Evolutionary conservation across 2,329 filamentous ascomycete species (phyloP).

Genomic region (Tolypocladium inflatum): DNA sequence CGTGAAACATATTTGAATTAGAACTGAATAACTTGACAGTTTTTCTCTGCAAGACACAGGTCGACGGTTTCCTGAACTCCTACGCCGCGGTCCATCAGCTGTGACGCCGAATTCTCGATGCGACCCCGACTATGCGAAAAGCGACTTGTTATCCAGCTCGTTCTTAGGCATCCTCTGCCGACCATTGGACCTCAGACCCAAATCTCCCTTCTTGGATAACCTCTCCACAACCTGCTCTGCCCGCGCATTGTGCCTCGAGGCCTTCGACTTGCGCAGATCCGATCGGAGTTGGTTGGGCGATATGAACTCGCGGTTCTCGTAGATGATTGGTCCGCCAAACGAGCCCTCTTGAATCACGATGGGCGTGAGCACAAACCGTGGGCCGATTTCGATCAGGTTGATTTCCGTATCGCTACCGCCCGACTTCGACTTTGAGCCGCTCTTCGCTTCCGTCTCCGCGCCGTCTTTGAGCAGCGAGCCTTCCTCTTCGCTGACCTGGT

Average conservation of each 20-base stretch:
- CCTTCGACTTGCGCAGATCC: slow-evolving; percentile 68
- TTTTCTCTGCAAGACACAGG: neutral
- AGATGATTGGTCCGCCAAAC: slow-evolving; percentile 93
- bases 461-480: slow-evolving; percentile 37
- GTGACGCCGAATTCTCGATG: neutral
- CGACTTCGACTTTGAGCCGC: slow-evolving; percentile 23
- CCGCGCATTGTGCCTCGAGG: slow-evolving; percentile 66
- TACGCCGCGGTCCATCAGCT: neutral
- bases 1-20: neutral
- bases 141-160: slow-evolving; percentile 64
- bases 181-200: slow-evolving; percentile 64
- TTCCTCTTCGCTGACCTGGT: slow-evolving; percentile 83
- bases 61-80: neutral
- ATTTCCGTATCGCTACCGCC: slow-evolving; percentile 61
- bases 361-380: slow-evolving; percentile 83
- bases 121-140: slow-evolving; percentile 56
- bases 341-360: slow-evolving; percentile 93
- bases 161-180: slow-evolving; percentile 53
- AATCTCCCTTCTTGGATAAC: slow-evolving; percentile 61
- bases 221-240: slow-evolving; percentile 66
- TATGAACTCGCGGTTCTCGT: slow-evolving; percentile 96
- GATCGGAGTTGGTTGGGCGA: slow-evolving; percentile 89
- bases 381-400: slow-evolving; percentile 84
- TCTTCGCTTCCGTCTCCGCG: slow-evolving; percentile 30
- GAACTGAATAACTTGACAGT: neutral